Evolutionary conservation across 2,329 filamentous ascomycete species (phyloP).

Genomic region (Seiridium cupressi): DNA sequence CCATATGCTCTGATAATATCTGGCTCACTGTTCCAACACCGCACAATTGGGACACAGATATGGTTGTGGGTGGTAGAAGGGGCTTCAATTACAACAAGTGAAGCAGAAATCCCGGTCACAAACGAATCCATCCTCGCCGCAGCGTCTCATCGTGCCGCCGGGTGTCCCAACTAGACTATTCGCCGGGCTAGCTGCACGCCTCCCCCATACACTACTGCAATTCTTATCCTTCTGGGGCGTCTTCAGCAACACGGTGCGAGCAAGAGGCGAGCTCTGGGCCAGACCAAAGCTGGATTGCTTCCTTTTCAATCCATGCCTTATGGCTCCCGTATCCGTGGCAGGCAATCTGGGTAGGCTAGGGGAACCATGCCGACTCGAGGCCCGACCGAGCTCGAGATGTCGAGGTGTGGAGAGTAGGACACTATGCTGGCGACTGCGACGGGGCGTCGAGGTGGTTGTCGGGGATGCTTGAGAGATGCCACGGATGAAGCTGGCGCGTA

Average conservation of each 20-base stretch:
- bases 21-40: no score
- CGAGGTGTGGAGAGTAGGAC: not conserved
- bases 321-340: not conserved
- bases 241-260: constrained; percentile 18
- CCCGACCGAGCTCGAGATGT: not conserved
- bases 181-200: not conserved
- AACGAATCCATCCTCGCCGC: constrained; percentile 53
- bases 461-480: not conserved
- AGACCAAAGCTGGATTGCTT: not conserved
- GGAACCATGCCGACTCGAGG: not conserved
- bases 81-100: constrained; percentile 39
- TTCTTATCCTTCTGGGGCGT: constrained; percentile 14
- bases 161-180: constrained; percentile 39
- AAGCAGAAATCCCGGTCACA: constrained; percentile 62
- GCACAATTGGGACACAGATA: no score
- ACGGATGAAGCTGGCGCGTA: not conserved
- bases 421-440: not conserved
- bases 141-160: constrained; percentile 47
- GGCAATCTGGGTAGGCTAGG: not conserved
- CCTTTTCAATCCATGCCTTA: not conserved
- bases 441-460: not conserved
- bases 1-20: not conserved
- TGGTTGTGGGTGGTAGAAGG: no score
- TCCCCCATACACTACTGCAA: not conserved
- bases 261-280: constrained; percentile 25